phyloP scores from a whole-genome alignment of 768 basidiomycete genomes.

The Omphalotus guepiniiformis region DNA sequence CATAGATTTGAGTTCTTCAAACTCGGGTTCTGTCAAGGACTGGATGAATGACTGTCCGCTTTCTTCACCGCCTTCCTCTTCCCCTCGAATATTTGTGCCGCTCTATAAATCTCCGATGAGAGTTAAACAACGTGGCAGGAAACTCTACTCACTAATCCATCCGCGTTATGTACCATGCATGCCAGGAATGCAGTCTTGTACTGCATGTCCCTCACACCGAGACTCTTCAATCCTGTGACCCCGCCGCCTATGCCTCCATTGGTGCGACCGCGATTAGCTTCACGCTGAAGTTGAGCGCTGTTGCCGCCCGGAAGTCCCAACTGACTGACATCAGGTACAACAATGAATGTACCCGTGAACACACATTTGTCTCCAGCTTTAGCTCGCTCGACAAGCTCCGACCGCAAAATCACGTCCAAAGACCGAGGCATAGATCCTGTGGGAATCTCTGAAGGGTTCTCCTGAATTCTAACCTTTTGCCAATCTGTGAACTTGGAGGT shows the following conservation, averaged over 20 bases:
- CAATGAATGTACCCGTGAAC: conserved; percentile 97
- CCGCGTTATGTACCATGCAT: conserved; percentile 93
- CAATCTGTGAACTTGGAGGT: conserved; percentile 97
- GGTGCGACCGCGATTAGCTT: conserved; percentile 65
- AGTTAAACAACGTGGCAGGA: background rate
- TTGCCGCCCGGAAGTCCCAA: conserved; percentile 94
- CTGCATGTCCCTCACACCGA: conserved; percentile 93
- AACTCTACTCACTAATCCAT: conserved; percentile 70
- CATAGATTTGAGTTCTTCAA: conserved; percentile 93
- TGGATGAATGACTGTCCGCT: conserved; percentile 82
- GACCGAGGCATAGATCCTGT: conserved; percentile 98
- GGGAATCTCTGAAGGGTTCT: conserved; percentile 98
- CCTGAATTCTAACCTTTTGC: conserved; percentile 99
- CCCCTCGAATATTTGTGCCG: conserved; percentile 86
- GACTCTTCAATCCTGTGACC: conserved; percentile 88
- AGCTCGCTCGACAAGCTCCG: conserved; percentile 95
- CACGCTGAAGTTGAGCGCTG: conserved; percentile 83
- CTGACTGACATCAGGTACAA: conserved; percentile 97
- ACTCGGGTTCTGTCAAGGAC: conserved; percentile 88
- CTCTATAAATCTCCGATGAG: conserved; percentile 38
- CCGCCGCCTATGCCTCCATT: conserved; percentile 67
- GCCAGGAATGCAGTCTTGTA: conserved; percentile 99
- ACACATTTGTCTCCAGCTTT: conserved; percentile 99
- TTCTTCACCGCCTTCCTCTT: conserved; percentile 75
- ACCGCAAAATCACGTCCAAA: conserved; percentile 90